Percentiles rank a stretch among this genome's conserved stretches.
Conservation (phyloP, 164 flowering plant genomes). For the Piper longum region DNA sequence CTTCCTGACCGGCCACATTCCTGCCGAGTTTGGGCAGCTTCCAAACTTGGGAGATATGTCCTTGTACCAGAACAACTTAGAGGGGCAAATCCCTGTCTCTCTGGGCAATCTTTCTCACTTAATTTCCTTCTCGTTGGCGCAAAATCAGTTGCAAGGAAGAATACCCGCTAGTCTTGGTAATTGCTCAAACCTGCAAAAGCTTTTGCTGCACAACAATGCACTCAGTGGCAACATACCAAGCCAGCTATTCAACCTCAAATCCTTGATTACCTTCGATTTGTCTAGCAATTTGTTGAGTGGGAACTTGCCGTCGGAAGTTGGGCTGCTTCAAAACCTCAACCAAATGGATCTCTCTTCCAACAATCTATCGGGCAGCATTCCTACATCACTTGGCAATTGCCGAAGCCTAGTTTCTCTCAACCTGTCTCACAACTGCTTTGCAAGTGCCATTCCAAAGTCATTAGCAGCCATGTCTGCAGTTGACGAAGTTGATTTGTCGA, state of each 20-base stretch:
- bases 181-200: conserved; percentile 4
- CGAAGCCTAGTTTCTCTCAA: not conserved
- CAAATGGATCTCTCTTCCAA: not conserved
- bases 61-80: not conserved
- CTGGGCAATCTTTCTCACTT: conserved; percentile 1
- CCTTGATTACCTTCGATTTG: conserved; percentile 6
- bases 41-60: not conserved
- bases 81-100: not conserved
- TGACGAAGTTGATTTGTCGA: not conserved
- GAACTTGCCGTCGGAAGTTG: not conserved
- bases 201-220: conserved; percentile 4
- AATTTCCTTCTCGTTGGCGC: not conserved
- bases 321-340: not conserved
- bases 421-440: conserved; percentile 3
- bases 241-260: conserved; percentile 2
- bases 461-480: not conserved
- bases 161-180: conserved; percentile 8
- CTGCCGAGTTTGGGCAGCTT: not conserved
- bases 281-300: conserved; percentile 9
- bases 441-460: conserved; percentile 5
- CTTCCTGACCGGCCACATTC: not conserved
- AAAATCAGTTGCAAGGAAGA: conserved; percentile 8
- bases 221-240: conserved; percentile 10
- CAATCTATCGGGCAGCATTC: not conserved
- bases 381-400: not conserved